Base-by-base conservation (phyloP, 164 flowering plant genomes). In the Nymphaea thermarum region DNA sequence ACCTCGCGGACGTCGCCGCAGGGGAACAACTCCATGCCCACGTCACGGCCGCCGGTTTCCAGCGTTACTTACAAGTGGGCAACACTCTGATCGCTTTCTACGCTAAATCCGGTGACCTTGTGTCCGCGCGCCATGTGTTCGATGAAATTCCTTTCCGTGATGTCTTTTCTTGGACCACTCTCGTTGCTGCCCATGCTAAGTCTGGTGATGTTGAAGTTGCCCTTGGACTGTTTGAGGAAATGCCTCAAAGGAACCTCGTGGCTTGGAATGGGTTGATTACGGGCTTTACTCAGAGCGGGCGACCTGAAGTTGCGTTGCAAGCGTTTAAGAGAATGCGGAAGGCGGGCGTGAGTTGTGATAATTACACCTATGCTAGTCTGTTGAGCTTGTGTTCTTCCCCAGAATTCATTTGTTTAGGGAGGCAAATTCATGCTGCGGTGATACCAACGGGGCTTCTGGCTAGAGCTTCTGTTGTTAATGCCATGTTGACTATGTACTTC, bases 231-330 rank as follows among this genome's bases (percentile, higher is more conserved):
- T 84, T 88, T 43, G 85, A 85, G 66, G n/a, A 59, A 76, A 74
- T 80, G 75, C 86, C 87, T 16, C 60, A 66, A 4, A 75, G 70
- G 65, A 74, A 76, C 65, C 79, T 80, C 18, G 84, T 80, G 1
- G 72, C 77, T 57, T 90, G 93, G 94, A 90, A 90, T 76, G 90
- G 90, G 0, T 72, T 90, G 42, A 83, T 90, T 43, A 86, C 90
- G 0, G 94, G 94, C 3, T 85, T 85, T 70, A 79, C 73, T 8
- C 86, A 82, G 16, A 80, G 70, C 71, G 89, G 86, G 55, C 18
- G 43, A 59, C 59, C 51, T 1, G 80, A 68, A 41, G 55, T 76
- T 75, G 89, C 84, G 6, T 72, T 86, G 25, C 72, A 63, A n/a
- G 68, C 80, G 82, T 88, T 90, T 59, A 15, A 16, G 25, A 75